Evolutionary conservation across 2,329 filamentous ascomycete genomes (phyloP).

Genomic region (Ustulina deusta): DNA sequence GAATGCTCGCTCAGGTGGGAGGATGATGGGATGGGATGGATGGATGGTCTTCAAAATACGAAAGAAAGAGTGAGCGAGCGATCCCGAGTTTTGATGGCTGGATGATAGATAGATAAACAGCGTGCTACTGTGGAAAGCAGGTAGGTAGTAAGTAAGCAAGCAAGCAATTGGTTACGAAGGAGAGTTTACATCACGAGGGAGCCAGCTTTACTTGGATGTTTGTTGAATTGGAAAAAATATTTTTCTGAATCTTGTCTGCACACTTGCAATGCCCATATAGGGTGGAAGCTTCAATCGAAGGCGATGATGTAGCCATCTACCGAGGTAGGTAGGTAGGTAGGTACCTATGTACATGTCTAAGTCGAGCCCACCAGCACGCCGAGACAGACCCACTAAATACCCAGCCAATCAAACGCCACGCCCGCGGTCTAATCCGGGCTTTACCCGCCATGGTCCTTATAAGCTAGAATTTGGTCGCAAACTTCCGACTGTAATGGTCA

Average conservation of each 20-base stretch:
- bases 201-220: background rate
- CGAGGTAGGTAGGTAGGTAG: background rate
- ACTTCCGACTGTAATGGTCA: slow-evolving; percentile 71
- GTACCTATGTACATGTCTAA: background rate
- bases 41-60: background rate
- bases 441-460: slow-evolving; percentile 19
- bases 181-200: background rate
- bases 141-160: too few relatives aligned
- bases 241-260: background rate
- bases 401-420: slow-evolving; percentile 10
- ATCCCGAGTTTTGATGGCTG: background rate
- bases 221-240: background rate
- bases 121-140: background rate
- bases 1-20: background rate
- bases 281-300: background rate
- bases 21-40: background rate
- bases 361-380: too few relatives aligned
- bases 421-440: background rate
- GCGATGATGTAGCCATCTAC: background rate
- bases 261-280: background rate
- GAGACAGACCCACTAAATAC: background rate
- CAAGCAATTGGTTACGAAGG: background rate
- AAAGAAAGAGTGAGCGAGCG: background rate
- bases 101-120: background rate
- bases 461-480: slow-evolving; percentile 28